These are phyloP conservation scores for Cyberlindnera lachancei DNA, from an alignment of 805 yeast genomes.

Conservation along the genomic window DNA sequence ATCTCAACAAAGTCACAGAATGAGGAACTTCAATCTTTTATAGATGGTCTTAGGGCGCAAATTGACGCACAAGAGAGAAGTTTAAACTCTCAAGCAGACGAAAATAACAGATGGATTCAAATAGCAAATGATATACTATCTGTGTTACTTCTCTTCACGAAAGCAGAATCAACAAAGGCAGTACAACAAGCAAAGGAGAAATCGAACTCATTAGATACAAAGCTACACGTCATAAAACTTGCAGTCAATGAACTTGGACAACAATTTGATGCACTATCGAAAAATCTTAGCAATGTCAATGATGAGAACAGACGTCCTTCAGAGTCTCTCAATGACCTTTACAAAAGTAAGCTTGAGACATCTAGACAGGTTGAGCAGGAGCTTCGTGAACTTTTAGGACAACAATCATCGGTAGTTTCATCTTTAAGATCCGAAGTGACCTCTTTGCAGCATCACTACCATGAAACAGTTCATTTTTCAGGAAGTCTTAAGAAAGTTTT, in stretches of 20 bases:
- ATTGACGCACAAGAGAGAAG: slow-evolving; percentile 4
- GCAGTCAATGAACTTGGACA: slow-evolving; percentile 14
- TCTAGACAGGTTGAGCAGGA: slow-evolving; percentile 14
- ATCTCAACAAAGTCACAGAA: slow-evolving; percentile 14
- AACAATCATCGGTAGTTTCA: slow-evolving; percentile 11
- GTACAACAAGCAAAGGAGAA: slow-evolving; percentile 14
- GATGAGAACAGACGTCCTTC: slow-evolving; percentile 1
- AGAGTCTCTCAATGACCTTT: background rate
- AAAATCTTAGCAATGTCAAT: background rate
- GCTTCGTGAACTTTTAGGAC: slow-evolving; percentile 7
- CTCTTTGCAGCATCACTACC: slow-evolving; percentile 7
- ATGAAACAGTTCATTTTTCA: slow-evolving; percentile 9
- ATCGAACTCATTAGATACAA: slow-evolving; percentile 17
- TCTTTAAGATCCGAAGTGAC: slow-evolving; percentile 11
- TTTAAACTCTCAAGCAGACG: slow-evolving; percentile 1
- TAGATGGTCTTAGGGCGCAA: slow-evolving; percentile 18
- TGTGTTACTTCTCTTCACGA: slow-evolving; percentile 3
- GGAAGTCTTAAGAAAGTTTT: slow-evolving; percentile 11
- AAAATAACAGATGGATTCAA: slow-evolving; percentile 7
- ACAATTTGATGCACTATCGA: slow-evolving; percentile 2
- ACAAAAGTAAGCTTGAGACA: slow-evolving; percentile 7
- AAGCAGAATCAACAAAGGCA: slow-evolving; percentile 16
- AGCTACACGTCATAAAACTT: slow-evolving; percentile 13
- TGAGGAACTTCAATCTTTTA: slow-evolving; percentile 18
- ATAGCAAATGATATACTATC: slow-evolving; percentile 13